A percentile compares a stretch with the other conserved stretches of the same genome.
Conservation (phyloP, 2,329 filamentous ascomycete species). For the Botryotinia narcissicola region DNA sequence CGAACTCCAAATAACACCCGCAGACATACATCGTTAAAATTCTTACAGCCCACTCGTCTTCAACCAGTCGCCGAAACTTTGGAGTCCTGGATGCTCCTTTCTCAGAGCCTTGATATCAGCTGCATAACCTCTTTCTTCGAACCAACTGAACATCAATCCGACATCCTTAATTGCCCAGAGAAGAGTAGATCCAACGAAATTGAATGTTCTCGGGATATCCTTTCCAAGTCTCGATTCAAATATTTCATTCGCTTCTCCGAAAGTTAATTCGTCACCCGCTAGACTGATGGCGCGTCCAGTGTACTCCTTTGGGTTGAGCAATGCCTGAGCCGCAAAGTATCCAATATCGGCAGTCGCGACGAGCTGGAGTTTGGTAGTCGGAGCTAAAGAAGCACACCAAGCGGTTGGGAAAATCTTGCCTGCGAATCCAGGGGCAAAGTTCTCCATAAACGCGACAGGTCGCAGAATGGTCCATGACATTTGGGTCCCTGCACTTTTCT, state of each 20-base stretch:
- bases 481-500: constrained; percentile 41
- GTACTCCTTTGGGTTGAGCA: constrained; percentile 42
- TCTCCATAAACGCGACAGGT: constrained; percentile 56
- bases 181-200: constrained; percentile 30
- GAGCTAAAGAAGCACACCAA: constrained; percentile 35
- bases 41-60: constrained; percentile 37
- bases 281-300: constrained; percentile 42
- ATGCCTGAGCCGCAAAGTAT: constrained; percentile 45
- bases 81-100: constrained; percentile 44
- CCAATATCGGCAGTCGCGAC: constrained; percentile 47
- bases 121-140: constrained; percentile 33
- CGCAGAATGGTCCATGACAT: constrained; percentile 58
- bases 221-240: constrained; percentile 37
- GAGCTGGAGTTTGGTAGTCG: constrained; percentile 42
- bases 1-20: constrained; percentile 1
- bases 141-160: constrained; percentile 36
- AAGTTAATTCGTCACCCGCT: constrained; percentile 47
- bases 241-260: constrained; percentile 36
- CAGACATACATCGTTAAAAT: neutral
- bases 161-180: constrained; percentile 34
- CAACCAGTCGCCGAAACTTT: constrained; percentile 47
- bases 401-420: constrained; percentile 36
- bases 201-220: constrained; percentile 33
- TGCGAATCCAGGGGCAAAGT: constrained; percentile 33
- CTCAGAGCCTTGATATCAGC: constrained; percentile 42